These are phyloP conservation scores for Acanthamoeba divionensis DNA, from an alignment of 208 protist genomes.

Conservation along the genomic window DNA sequence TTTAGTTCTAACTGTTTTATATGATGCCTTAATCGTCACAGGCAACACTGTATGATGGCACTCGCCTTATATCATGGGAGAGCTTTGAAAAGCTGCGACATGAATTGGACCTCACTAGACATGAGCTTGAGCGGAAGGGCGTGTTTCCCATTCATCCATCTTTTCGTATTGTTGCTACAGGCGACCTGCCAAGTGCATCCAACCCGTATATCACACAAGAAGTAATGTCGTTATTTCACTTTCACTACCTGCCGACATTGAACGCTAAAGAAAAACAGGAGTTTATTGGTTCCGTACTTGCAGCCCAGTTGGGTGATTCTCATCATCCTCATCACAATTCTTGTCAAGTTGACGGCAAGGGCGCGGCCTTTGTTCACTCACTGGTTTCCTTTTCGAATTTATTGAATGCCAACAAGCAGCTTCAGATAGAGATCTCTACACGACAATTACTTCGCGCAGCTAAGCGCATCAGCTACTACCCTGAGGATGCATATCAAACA, in stretches of 20 bases:
- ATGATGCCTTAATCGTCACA: not conserved
- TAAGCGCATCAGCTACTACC: not conserved
- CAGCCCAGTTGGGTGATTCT: too few relatives aligned
- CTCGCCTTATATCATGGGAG: conserved; percentile 80
- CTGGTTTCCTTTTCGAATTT: not conserved
- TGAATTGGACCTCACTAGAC: not conserved
- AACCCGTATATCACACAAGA: conserved; percentile 82
- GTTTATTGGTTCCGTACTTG: too few relatives aligned
- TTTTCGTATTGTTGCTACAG: conserved; percentile 89
- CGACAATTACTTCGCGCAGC: not conserved
- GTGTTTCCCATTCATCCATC: conserved; percentile 88
- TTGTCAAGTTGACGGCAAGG: too few relatives aligned
- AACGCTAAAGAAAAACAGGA: too few relatives aligned
- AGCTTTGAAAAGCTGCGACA: not conserved
- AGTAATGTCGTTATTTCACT: conserved; percentile 86
- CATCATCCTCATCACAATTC: too few relatives aligned
- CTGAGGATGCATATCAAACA: not conserved
- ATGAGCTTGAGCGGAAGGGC: not conserved
- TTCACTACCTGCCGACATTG: conserved; percentile 80
- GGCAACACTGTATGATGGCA: conserved; percentile 77
- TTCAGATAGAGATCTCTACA: not conserved
- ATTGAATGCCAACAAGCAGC: conserved; percentile 34
- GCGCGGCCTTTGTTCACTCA: too few relatives aligned
- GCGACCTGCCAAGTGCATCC: not conserved
- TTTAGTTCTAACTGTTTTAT: conserved; percentile 74